These are phyloP conservation scores for Ciborinia camelliae DNA, from an alignment of 2,329 filamentous ascomycete genomes.

Conservation along the genomic window DNA sequence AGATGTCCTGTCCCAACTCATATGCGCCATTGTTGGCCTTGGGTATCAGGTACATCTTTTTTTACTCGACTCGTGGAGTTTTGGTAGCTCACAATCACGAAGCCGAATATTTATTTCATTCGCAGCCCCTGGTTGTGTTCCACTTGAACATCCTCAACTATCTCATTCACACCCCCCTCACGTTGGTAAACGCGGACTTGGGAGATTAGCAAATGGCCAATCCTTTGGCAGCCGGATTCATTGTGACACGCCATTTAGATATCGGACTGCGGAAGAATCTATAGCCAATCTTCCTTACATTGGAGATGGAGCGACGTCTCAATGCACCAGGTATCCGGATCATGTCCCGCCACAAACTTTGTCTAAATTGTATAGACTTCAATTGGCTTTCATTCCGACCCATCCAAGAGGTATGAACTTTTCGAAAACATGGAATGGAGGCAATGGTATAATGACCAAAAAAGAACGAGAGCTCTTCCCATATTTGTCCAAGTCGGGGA, in stretches of 20 bases:
- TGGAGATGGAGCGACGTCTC: conserved; percentile 56
- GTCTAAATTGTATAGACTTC: conserved; percentile 25
- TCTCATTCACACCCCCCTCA: conserved; percentile 60
- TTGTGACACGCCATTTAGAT: conserved; percentile 57
- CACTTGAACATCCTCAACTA: conserved; percentile 53
- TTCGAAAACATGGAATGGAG: conserved; percentile 43
- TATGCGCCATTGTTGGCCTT: conserved; percentile 69
- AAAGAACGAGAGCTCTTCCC: conserved; percentile 45
- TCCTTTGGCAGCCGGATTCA: conserved; percentile 54
- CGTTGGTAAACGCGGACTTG: conserved; percentile 45
- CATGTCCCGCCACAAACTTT: conserved; percentile 52
- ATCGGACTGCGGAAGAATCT: conserved; percentile 51
- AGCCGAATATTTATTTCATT: conserved; percentile 69
- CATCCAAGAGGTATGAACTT: conserved; percentile 55
- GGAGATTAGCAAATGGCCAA: conserved; percentile 56
- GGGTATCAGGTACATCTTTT: conserved; percentile 73
- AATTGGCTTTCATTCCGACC: conserved; percentile 58
- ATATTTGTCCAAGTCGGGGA: conserved; percentile 25
- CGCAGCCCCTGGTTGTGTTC: conserved; percentile 60
- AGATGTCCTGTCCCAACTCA: conserved; percentile 69
- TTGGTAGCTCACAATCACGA: conserved; percentile 63
- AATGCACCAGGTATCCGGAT: conserved; percentile 64
- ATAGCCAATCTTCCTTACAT: conserved; percentile 60
- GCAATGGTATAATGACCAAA: conserved; percentile 39
- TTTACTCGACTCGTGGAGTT: conserved; percentile 65